A percentile compares a stretch with the other conserved stretches of the same genome.
These are phyloP conservation scores for Pleurotus pulmonarius DNA, from an alignment of 768 basidiomycete genomes.

Conservation along the genomic window DNA sequence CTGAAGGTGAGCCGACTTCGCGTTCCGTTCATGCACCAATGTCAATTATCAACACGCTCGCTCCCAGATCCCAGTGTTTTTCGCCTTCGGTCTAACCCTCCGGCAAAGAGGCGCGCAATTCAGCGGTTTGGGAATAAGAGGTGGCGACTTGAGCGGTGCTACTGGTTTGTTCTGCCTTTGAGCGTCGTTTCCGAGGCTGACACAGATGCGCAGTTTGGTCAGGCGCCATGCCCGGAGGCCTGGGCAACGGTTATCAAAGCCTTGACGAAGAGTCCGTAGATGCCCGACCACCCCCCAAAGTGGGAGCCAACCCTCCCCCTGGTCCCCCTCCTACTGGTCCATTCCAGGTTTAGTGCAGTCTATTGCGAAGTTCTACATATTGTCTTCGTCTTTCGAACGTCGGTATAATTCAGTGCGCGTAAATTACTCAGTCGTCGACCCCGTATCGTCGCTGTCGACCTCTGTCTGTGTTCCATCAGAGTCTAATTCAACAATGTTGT, in stretches of 20 bases:
- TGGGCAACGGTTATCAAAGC: slow-evolving; percentile 56
- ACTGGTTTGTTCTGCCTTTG: slow-evolving; percentile 38
- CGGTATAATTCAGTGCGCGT: slow-evolving; percentile 8
- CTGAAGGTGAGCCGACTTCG: slow-evolving; percentile 43
- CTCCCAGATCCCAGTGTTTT: slow-evolving; percentile 55
- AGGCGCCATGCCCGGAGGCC: slow-evolving; percentile 61
- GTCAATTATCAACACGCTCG: not conserved
- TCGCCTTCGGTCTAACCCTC: slow-evolving; percentile 45
- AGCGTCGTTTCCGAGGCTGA: slow-evolving; percentile 2
- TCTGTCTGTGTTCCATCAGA: slow-evolving; percentile 4
- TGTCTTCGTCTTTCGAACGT: too few relatives aligned
- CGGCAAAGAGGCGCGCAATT: slow-evolving; percentile 59
- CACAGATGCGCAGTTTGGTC: slow-evolving; percentile 56
- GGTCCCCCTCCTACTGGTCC: slow-evolving; percentile 8
- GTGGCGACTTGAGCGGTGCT: slow-evolving; percentile 46
- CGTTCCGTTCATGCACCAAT: not conserved
- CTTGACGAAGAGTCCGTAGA: slow-evolving; percentile 47
- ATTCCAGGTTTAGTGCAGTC: not conserved
- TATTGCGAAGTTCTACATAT: too few relatives aligned
- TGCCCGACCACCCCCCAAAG: slow-evolving; percentile 22
- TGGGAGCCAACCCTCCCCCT: slow-evolving; percentile 18
- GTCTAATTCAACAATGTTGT: slow-evolving; percentile 14
- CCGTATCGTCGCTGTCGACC: not conserved
- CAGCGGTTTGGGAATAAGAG: slow-evolving; percentile 42
- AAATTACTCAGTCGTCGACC: slow-evolving; percentile 11